Evolutionary conservation across 2,329 filamentous ascomycete species (phyloP), one percentile per base, ranked within the genome.

Genomic region (Penicillium vulpinum): DNA sequence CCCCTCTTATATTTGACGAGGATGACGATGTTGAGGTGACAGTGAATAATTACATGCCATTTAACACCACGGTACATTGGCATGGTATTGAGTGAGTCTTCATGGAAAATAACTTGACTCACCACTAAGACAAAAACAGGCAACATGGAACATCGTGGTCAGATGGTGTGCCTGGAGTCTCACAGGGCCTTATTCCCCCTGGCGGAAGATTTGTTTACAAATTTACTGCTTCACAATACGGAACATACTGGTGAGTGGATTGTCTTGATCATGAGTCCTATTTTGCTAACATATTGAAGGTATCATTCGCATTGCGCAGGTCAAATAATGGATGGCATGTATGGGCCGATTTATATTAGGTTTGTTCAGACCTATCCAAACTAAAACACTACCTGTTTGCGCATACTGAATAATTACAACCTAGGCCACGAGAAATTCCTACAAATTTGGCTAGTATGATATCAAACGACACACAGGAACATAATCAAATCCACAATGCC

Each of bases 291-390:
- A 18, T 5, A 13, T 16, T 15, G 1, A 26, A 57, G 81, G 77
- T 86, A 86, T 61, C 83, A 86, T 67, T 78, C 81, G 0, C 83
- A 86, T 62, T 74, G 75, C 21, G 70, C 72, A 1, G 77, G 77
- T 2, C 83, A 85, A 57, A 77, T 86, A 11, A 79, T 83, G 52
- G 84, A 87, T 60, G 85, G 85, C 2, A 69, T 84, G 13, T 83
- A 80, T 47, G 84, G 84, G 0, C 69, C 83, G 2, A 78, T 87
- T 0, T 60, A 80, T 5, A 80, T 86, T 18, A 62, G 62, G 38
- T 61, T 46, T 38, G 50, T 43, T 18, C 29, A 46, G 40, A 33
- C 47, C 10, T 47, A 53, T 13, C 16, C 33, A 6, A 75, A 70
- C 35, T 64, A 73, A 1, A 67, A 67, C 5, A 26, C 7, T 46